These are phyloP conservation scores for Xanthoparmelia taractica DNA, from an alignment of 495 filamentous ascomycete genomes.

Conservation along the genomic window DNA sequence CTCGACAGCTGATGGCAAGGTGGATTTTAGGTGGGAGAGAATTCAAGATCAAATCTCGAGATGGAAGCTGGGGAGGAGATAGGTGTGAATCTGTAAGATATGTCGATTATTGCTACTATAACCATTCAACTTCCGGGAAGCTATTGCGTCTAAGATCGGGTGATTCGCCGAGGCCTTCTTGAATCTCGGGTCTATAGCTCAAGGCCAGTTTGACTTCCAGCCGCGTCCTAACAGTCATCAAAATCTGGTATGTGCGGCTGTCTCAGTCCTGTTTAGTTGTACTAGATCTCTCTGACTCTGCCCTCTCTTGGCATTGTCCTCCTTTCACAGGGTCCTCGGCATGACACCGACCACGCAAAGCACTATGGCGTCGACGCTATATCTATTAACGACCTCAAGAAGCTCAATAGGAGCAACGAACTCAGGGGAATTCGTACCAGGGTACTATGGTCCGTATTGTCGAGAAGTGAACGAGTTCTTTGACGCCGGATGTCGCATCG, in stretches of 20 bases:
- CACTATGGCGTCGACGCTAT: background rate
- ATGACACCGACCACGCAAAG: background rate
- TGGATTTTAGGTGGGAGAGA: slow-evolving; percentile 67
- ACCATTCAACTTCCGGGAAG: slow-evolving; percentile 6
- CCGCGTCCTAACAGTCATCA: too few relatives aligned
- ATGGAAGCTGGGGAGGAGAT: slow-evolving; percentile 75
- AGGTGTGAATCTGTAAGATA: background rate
- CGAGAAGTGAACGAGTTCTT: background rate
- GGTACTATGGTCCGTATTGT: too few relatives aligned
- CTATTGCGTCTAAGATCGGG: background rate
- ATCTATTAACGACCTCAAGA: background rate
- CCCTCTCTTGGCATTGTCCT: background rate
- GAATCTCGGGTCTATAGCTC: background rate
- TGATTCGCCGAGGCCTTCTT: background rate
- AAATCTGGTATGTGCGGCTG: too few relatives aligned
- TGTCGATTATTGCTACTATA: background rate
- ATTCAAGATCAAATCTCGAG: slow-evolving; percentile 75
- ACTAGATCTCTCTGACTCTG: background rate
- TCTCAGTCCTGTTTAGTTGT: background rate
- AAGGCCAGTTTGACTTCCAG: too few relatives aligned
- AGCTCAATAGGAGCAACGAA: background rate
- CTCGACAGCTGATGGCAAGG: slow-evolving; percentile 44
- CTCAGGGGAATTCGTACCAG: too few relatives aligned
- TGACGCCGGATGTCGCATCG: too few relatives aligned
- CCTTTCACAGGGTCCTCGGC: background rate